Percentiles rank a stretch among this genome's conserved stretches.
Evolutionary conservation across 2,329 filamentous ascomycete species (phyloP).

Genomic region (Pseudopithomyces maydicus): DNA sequence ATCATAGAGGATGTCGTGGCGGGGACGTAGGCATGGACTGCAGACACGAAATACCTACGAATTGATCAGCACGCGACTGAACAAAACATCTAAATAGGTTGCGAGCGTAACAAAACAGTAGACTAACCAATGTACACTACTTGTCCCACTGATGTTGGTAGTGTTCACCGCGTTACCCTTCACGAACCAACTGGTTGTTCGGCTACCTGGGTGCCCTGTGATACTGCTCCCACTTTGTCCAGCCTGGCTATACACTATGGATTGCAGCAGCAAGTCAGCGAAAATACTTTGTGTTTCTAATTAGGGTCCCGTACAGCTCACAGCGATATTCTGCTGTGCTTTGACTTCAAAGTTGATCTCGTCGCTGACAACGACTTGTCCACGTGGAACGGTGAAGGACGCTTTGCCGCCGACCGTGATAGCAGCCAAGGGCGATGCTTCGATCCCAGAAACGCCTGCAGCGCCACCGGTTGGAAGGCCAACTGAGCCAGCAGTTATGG

Average conservation of each 20-base stretch:
- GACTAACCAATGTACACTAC: slow-evolving; percentile 47
- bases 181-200: slow-evolving; percentile 65
- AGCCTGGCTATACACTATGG: slow-evolving; percentile 55
- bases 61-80: not conserved
- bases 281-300: too few relatives aligned
- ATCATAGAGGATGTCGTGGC: slow-evolving; percentile 50
- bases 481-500: slow-evolving; percentile 61
- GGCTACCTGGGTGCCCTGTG: slow-evolving; percentile 67
- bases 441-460: slow-evolving; percentile 58
- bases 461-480: slow-evolving; percentile 58
- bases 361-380: slow-evolving; percentile 63
- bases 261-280: too few relatives aligned
- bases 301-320: slow-evolving; percentile 43
- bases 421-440: slow-evolving; percentile 54
- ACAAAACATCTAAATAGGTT: not conserved
- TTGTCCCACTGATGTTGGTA: slow-evolving; percentile 51
- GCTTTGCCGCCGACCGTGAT: slow-evolving; percentile 63
- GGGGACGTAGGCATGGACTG: slow-evolving; percentile 58
- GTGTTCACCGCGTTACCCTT: slow-evolving; percentile 59
- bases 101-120: not conserved
- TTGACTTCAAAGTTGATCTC: slow-evolving; percentile 57
- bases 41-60: slow-evolving; percentile 61
- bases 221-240: slow-evolving; percentile 62
- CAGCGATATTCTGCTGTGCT: slow-evolving; percentile 57
- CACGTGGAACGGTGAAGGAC: slow-evolving; percentile 57